Conservation (phyloP, 2,329 filamentous ascomycete species). For the Cladosporium sp. region DNA sequence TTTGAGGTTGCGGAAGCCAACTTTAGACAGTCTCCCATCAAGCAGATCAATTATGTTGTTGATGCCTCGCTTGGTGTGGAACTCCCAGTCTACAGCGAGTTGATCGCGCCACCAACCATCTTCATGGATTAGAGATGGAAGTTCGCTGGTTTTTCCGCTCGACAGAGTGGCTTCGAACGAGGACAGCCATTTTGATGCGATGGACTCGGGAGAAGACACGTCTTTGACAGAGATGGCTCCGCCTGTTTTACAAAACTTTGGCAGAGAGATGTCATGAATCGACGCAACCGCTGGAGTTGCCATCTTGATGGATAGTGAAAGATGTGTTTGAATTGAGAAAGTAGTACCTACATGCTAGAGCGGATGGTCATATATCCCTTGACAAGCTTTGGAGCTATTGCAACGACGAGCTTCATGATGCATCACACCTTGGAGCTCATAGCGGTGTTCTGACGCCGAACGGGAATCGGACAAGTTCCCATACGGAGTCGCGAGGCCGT, state of each 20-base stretch:
- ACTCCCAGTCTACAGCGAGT: conserved; percentile 54
- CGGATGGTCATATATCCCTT: not conserved
- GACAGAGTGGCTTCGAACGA: conserved; percentile 24
- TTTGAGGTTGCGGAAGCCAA: conserved; percentile 32
- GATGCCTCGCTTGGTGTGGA: conserved; percentile 48
- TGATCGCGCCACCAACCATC: conserved; percentile 58
- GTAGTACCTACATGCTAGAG: not conserved
- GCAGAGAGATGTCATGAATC: conserved; percentile 27
- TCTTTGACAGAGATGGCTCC: conserved; percentile 15
- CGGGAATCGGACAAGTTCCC: not conserved
- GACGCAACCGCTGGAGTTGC: conserved; percentile 1
- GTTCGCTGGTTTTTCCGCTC: conserved; percentile 17
- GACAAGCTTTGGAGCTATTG: not conserved
- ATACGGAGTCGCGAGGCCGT: not conserved
- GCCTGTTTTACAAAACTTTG: conserved; percentile 23
- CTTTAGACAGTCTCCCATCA: conserved; percentile 30
- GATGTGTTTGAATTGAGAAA: not conserved
- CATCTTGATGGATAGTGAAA: not conserved
- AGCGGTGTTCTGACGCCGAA: not conserved
- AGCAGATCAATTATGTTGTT: conserved; percentile 41
- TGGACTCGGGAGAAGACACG: conserved; percentile 16
- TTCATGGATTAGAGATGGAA: conserved; percentile 37
- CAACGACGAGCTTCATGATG: not conserved
- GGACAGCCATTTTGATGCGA: conserved; percentile 30
- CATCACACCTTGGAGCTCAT: not conserved